Conservation (phyloP, 306 rosid genomes). For the Gynostemma pentaphyllum region DNA sequence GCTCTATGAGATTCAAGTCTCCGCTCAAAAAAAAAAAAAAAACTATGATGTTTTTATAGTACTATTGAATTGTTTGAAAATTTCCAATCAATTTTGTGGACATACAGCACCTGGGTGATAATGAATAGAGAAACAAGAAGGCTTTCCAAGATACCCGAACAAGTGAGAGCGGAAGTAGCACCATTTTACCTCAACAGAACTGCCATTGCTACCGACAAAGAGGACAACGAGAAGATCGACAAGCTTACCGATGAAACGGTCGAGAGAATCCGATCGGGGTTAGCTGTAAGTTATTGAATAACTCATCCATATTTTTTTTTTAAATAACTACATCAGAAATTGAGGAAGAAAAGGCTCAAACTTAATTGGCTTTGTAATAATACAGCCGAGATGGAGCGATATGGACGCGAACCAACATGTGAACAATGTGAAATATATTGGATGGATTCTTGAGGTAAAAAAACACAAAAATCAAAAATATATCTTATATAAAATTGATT, state of each 20-base stretch:
- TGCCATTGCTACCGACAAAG: slow-evolving; percentile 38
- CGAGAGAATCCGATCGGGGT: slow-evolving; percentile 54
- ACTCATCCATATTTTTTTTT: too few species aligned
- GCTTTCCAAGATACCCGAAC: slow-evolving; percentile 61
- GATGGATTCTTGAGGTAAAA: slow-evolving; percentile 90
- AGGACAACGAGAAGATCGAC: slow-evolving; percentile 51
- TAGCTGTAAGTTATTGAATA: slow-evolving; percentile 47
- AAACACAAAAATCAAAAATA: too few species aligned
- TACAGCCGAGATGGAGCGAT: slow-evolving; percentile 94
- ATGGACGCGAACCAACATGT: slow-evolving; percentile 98
- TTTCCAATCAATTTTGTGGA: neutral
- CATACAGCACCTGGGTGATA: slow-evolving; percentile 77
- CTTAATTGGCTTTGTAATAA: too few species aligned
- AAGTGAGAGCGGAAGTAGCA: slow-evolving; percentile 54
- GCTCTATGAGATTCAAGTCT: too few species aligned
- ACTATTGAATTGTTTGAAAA: too few species aligned
- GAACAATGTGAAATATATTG: slow-evolving; percentile 87
- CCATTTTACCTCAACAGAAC: slow-evolving; percentile 61
- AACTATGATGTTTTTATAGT: too few species aligned
- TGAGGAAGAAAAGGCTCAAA: too few species aligned
- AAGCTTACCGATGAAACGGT: slow-evolving; percentile 63
- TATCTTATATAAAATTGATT: too few species aligned
- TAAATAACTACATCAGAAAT: too few species aligned
- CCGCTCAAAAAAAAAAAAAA: too few species aligned
- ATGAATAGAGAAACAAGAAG: slow-evolving; percentile 93